These are phyloP conservation scores for Capillidium rhysosporum DNA, from an alignment of 371 early-diverging fungal species.

Conservation along the genomic window DNA sequence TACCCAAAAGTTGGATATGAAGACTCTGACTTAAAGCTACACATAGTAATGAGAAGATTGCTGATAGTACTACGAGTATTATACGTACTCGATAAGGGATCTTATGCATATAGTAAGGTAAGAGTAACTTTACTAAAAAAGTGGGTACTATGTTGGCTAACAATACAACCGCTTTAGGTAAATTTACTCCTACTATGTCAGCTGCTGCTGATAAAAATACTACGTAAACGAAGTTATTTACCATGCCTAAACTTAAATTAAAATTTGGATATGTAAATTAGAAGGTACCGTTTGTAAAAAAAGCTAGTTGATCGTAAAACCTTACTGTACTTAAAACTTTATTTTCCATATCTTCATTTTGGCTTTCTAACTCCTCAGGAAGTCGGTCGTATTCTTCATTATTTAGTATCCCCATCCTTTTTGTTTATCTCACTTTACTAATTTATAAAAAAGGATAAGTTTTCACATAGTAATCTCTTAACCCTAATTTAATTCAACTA, in stretches of 20 bases:
- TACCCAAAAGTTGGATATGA: constrained; percentile 13
- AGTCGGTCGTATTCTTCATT: too few relatives aligned
- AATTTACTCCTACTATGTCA: constrained; percentile 18
- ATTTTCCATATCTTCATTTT: too few relatives aligned
- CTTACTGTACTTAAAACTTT: too few relatives aligned
- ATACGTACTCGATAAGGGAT: constrained; percentile 11
- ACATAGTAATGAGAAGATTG: constrained; percentile 6
- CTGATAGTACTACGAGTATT: not conserved
- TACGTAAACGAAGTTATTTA: constrained; percentile 26
- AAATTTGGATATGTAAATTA: not conserved
- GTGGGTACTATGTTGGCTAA: constrained; percentile 25
- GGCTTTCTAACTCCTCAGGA: too few relatives aligned
- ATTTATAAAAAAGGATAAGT: too few relatives aligned
- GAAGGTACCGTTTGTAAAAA: too few relatives aligned
- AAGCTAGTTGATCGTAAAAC: too few relatives aligned
- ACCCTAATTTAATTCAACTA: too few relatives aligned
- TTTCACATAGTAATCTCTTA: too few relatives aligned
- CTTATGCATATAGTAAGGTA: constrained; percentile 19
- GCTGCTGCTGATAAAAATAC: constrained; percentile 27
- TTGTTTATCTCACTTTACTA: too few relatives aligned
- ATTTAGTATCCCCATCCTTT: too few relatives aligned
- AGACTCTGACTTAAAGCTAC: constrained; percentile 13
- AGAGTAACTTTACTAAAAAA: constrained; percentile 15
- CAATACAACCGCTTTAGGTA: constrained; percentile 18
- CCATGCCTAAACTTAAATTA: constrained; percentile 1